These are phyloP conservation scores for Ophiognomonia clavigignenti-juglandacearum DNA, from an alignment of 2,329 filamentous ascomycete species.

Conservation along the genomic window DNA sequence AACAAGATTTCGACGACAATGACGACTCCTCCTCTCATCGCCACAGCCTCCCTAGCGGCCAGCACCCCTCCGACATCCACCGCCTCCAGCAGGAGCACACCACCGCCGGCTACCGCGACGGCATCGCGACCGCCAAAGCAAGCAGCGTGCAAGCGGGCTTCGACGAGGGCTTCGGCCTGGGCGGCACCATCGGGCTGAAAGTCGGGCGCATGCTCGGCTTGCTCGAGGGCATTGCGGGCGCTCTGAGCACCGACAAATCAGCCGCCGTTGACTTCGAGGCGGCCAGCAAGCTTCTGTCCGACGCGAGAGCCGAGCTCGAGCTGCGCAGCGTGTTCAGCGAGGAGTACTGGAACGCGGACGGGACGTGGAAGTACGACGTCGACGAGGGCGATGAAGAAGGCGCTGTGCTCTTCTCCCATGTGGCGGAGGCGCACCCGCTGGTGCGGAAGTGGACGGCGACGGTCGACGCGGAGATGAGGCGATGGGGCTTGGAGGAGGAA, in stretches of 20 bases:
- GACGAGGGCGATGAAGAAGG: slow-evolving; percentile 25
- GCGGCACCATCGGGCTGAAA: slow-evolving; percentile 70
- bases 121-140: slow-evolving; percentile 71
- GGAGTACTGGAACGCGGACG: slow-evolving; percentile 65
- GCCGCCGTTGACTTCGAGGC: slow-evolving; percentile 19
- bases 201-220: slow-evolving; percentile 73
- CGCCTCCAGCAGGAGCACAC: slow-evolving; percentile 71
- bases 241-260: slow-evolving; percentile 28
- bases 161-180: slow-evolving; percentile 83
- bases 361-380: slow-evolving; percentile 65
- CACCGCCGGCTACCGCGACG: slow-evolving; percentile 87
- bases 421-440: slow-evolving; percentile 65
- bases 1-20: background rate
- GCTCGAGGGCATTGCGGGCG: slow-evolving; percentile 64
- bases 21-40: background rate
- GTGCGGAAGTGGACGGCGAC: slow-evolving; percentile 55
- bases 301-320: slow-evolving; percentile 55
- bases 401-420: slow-evolving; percentile 52
- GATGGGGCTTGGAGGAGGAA: slow-evolving; percentile 25
- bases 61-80: slow-evolving; percentile 60
- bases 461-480: slow-evolving; percentile 35
- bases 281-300: slow-evolving; percentile 31
- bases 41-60: background rate
- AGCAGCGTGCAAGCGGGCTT: slow-evolving; percentile 79
- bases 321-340: slow-evolving; percentile 58